Percentiles rank a stretch among this genome's conserved stretches.
Conservation (phyloP, 176 grass and related monocot genomes). For the Poa annua region DNA sequence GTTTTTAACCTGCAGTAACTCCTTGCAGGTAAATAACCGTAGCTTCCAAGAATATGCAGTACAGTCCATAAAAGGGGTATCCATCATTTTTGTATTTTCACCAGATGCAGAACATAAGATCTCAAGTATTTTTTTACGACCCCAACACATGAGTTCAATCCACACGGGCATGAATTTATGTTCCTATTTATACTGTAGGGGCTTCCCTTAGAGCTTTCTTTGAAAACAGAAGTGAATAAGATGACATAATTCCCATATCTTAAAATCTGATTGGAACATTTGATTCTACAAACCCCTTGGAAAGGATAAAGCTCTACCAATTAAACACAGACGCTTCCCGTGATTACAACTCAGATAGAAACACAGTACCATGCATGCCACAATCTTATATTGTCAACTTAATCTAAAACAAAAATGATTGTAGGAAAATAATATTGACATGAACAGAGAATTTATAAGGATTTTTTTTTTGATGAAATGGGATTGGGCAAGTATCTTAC, state of each 20-base stretch:
- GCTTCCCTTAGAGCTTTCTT: no score
- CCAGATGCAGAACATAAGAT: background rate
- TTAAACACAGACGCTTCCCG: background rate
- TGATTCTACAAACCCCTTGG: background rate
- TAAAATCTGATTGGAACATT: constrained; percentile 1
- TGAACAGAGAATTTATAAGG: background rate
- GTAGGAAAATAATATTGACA: background rate
- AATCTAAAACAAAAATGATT: background rate
- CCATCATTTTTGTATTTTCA: constrained; percentile 28
- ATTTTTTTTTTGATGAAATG: background rate
- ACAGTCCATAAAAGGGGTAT: background rate
- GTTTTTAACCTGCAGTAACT: constrained; percentile 1
- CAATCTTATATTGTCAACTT: background rate
- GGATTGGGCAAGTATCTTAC: constrained; percentile 57
- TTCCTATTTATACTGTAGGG: no score
- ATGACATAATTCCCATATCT: background rate
- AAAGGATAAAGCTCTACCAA: background rate
- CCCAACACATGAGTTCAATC: no score
- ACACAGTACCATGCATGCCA: background rate
- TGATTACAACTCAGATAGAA: background rate
- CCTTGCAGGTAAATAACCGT: background rate
- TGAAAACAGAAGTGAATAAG: background rate
- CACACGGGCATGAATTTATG: no score
- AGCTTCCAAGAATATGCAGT: background rate
- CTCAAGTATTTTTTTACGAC: no score